Evolutionary conservation across 2,329 filamentous ascomycete genomes (phyloP), one percentile per base, ranked within the genome.

Genomic region (Albifimbria verrucaria): DNA sequence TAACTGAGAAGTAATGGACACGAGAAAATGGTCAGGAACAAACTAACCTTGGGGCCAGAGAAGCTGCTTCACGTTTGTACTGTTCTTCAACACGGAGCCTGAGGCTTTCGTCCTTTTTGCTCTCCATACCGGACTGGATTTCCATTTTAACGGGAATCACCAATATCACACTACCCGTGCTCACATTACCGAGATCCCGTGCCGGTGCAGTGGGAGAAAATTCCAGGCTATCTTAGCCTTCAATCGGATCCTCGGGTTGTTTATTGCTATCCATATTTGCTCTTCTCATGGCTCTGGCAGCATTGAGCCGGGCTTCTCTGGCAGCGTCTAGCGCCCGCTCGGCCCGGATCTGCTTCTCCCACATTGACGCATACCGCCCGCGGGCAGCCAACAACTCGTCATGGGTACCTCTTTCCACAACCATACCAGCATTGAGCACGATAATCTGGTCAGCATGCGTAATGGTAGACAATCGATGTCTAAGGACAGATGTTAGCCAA

Each of bases 391-490:
- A 76, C 3, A 96, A 78, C 61, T 93, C 85, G 17, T 88, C 81
- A 65, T 96, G 92, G 0, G 86, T 92, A 17, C 91, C 91, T 47
- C 81, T 80, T 72, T 96, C 91, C 15, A 83, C 82, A 49, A 96
- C 87, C 45, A 81, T 78, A n/a, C 91, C 91, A 55, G 85, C 83
- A 57, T 88, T 85, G 25, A 92, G 77, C 44, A 95, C 90, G 50
- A 92, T 77, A 55, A 96, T 92, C 64, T 92, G 89, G 67, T 96
- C 89, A 10, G 91, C 91, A 53, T 89, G 87, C 3, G 89, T 92
- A 62, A 94, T 93, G 1, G 88, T 92, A 26, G 90, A 94, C 22
- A 96, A 76, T 51, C 91, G 87, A 70, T 96, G 91, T 49, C 82
- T 85, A 44, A 42, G n/a, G 49, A 50, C 21, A 28, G 4, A 54